Evolutionary conservation across 176 grass and related monocot species (phyloP).

Genomic region (Puya raimondii): DNA sequence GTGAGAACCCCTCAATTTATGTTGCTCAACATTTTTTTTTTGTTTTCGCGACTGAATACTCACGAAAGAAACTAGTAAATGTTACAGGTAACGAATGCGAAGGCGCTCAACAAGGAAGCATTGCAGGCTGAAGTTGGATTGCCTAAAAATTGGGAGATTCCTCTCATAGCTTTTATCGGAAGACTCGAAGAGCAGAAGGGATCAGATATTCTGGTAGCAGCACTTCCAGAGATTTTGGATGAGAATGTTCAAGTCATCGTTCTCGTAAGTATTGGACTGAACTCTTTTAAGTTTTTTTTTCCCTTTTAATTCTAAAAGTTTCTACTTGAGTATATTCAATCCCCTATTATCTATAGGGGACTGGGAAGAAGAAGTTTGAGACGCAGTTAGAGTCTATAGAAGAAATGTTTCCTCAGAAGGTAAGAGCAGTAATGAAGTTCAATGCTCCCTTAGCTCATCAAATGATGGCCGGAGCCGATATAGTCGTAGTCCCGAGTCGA

Average conservation of each 20-base stretch:
- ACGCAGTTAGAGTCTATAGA: conserved; percentile 37
- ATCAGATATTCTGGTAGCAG: conserved; percentile 71
- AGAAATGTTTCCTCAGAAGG: conserved; percentile 51
- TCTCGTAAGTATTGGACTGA: conserved; percentile 39
- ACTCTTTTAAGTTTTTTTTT: background rate
- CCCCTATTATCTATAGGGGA: conserved; percentile 35
- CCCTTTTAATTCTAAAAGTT: background rate
- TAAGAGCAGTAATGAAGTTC: conserved; percentile 80
- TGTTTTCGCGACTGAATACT: background rate
- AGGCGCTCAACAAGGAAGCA: conserved; percentile 77
- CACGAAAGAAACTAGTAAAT: background rate
- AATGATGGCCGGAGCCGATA: conserved; percentile 87
- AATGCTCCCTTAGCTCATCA: conserved; percentile 68
- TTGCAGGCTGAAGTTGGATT: conserved; percentile 75
- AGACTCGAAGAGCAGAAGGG: conserved; percentile 97
- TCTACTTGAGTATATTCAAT: background rate
- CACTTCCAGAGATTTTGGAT: conserved; percentile 53
- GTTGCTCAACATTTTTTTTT: background rate
- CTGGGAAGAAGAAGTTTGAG: conserved; percentile 95
- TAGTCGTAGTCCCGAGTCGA: conserved; percentile 62
- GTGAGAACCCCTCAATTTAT: conserved; percentile 25
- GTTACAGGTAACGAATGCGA: conserved; percentile 56
- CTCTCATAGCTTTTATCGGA: conserved; percentile 74
- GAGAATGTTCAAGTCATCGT: conserved; percentile 79
- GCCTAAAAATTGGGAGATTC: conserved; percentile 54